phyloP scores from a whole-genome alignment of 306 rosid genomes.

The Arachis hypogaea region DNA sequence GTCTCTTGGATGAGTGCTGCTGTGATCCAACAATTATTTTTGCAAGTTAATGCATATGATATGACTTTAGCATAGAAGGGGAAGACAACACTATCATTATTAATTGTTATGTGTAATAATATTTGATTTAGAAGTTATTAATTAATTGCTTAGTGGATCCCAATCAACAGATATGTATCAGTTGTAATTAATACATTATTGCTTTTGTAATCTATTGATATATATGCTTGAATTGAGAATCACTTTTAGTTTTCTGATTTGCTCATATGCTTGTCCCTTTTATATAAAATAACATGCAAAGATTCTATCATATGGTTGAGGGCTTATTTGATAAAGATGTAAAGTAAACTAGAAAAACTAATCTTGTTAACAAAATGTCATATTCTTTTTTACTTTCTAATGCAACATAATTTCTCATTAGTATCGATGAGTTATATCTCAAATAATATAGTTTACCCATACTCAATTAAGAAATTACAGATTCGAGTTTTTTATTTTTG shows the following conservation, averaged over 20 bases:
- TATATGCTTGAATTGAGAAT: not conserved
- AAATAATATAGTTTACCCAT: too few relatives aligned
- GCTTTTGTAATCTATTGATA: not conserved
- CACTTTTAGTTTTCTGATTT: not conserved
- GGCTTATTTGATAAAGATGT: not conserved
- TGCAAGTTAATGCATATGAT: conserved; percentile 18
- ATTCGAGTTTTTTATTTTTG: too few relatives aligned
- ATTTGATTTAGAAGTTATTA: not conserved
- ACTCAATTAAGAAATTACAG: too few relatives aligned
- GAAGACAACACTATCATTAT: conserved; percentile 29
- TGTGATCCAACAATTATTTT: conserved; percentile 74
- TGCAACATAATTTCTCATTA: too few relatives aligned
- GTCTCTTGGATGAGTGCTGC: conserved; percentile 82
- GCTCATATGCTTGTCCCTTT: not conserved
- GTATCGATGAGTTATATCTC: too few relatives aligned
- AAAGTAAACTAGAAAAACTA: not conserved
- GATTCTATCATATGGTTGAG: not conserved
- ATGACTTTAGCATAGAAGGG: conserved; percentile 9
- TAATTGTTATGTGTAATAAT: conserved; percentile 3
- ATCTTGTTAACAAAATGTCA: not conserved
- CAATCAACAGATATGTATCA: conserved; percentile 1
- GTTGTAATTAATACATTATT: conserved; percentile 14
- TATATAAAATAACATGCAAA: not conserved
- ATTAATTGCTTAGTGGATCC: conserved; percentile 17
- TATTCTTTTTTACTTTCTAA: not conserved